Base-by-base conservation (phyloP, 306 rosid genomes). In the Pachyrhizus erosus region DNA sequence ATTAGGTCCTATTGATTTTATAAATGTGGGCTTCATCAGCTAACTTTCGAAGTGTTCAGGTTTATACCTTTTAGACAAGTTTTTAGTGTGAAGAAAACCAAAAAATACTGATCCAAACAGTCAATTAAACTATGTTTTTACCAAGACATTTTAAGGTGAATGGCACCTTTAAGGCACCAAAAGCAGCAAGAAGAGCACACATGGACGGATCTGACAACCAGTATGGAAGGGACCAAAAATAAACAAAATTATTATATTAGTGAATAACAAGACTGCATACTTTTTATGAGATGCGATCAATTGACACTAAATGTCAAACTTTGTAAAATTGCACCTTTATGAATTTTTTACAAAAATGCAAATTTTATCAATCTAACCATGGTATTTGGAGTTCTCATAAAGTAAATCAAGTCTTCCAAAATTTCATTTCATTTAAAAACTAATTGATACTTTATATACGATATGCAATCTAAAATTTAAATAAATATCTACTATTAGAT, bases 1-100 rank as follows among this genome's bases (percentile, higher is more conserved):
- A 78, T 34, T 45, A 76, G 31, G 46, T 76, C 60, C 73, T 43
- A 29, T 2, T 39, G 34, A 69, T 76, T 15, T 51, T 34, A 61
- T 33, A 39, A 43, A 57, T 55, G 65, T 29, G 42, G 43, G 51
- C 43, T 29, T 82, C 65, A 18, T 23, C 51, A 40, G 76, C 70
- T 40, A 24, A 66, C 2, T 51, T 39, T 27, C 45, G 51, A 72
- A 13, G 40, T 48, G 54, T 62, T 27, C 49, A 23, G 31, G 42
- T 34, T 62, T 34, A 10, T 14, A 21, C 49, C 33, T 51, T 73
- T 12, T 61, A 55, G 46, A 40, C 34, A 77, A 64, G 24, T 31
- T 46, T 48, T 66, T 3, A 39, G 66, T 26, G 29, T n/a, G 10
- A 65, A 34, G 1, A 62, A 64, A 64, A 31, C 51, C 9, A 33